Evolutionary conservation across 768 basidiomycete species (phyloP).

Genomic region (Holtermannia corniformis): DNA sequence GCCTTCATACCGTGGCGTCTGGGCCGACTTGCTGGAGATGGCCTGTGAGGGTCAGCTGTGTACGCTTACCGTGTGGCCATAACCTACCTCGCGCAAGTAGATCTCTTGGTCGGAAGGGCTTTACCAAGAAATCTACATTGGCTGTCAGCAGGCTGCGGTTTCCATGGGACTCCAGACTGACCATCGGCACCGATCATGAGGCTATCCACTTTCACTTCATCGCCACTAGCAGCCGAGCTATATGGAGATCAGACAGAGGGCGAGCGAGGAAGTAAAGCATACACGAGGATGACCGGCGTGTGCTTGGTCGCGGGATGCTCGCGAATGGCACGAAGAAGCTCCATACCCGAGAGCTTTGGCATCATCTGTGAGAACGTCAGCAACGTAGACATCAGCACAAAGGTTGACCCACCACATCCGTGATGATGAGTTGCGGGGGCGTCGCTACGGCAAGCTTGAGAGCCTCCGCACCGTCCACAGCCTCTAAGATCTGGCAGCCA

Average conservation of each 20-base stretch:
- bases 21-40: neutral
- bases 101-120: conserved; percentile 44
- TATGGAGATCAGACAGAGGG: neutral
- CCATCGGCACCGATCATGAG: conserved; percentile 43
- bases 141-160: no score
- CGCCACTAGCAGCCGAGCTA: conserved; percentile 37
- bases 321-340: conserved; percentile 25
- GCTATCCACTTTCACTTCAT: conserved; percentile 42
- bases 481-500: conserved; percentile 37
- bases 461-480: conserved; percentile 32
- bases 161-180: conserved; percentile 29
- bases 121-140: conserved; percentile 42
- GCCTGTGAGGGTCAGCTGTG: no score
- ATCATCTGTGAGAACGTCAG: conserved; percentile 23
- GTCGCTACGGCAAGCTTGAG: conserved; percentile 11
- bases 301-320: conserved; percentile 17
- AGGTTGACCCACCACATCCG: conserved; percentile 28
- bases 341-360: conserved; percentile 36
- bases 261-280: neutral
- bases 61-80: no score
- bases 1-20: no score
- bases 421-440: conserved; percentile 33
- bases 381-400: neutral
- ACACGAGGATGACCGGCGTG: conserved; percentile 38
- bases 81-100: conserved; percentile 43